Evolutionary conservation across 345 rosid genomes (phyloP).

Genomic region (Populus alba): DNA sequence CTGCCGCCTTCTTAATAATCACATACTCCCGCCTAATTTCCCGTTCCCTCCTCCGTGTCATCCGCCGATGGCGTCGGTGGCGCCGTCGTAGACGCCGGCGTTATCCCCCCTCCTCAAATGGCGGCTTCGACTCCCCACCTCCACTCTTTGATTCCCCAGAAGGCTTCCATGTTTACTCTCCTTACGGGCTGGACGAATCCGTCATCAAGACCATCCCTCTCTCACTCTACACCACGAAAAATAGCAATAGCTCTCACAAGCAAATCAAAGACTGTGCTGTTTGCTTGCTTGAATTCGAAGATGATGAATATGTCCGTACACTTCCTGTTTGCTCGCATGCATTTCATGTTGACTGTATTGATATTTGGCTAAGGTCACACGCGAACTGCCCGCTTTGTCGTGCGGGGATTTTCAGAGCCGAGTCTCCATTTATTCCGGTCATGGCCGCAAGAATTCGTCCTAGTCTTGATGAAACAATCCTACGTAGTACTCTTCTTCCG

Average conservation of each 20-base stretch:
- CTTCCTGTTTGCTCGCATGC: conserved; percentile 83
- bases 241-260: conserved; percentile 18
- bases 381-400: conserved; percentile 93
- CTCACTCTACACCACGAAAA: conserved; percentile 49
- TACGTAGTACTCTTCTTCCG: conserved; percentile 23
- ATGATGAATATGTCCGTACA: conserved; percentile 71
- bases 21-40: conserved; percentile 82
- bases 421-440: conserved; percentile 68
- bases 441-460: conserved; percentile 94
- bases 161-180: conserved; percentile 47
- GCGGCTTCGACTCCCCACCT: conserved; percentile 55
- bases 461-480: conserved; percentile 57
- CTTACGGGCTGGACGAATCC: conserved; percentile 80
- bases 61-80: conserved; percentile 46
- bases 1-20: conserved; percentile 67
- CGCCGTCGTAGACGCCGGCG: conserved; percentile 40
- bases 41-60: conserved; percentile 48
- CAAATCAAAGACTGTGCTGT: conserved; percentile 66
- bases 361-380: conserved; percentile 83
- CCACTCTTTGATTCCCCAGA: conserved; percentile 39
- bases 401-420: conserved; percentile 58
- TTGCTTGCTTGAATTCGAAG: conserved; percentile 83
- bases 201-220: conserved; percentile 81
- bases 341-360: conserved; percentile 92
- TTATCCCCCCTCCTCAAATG: conserved; percentile 47